Evolutionary conservation across 2,329 filamentous ascomycete genomes (phyloP).

Genomic region (Colletotrichum lentis): DNA sequence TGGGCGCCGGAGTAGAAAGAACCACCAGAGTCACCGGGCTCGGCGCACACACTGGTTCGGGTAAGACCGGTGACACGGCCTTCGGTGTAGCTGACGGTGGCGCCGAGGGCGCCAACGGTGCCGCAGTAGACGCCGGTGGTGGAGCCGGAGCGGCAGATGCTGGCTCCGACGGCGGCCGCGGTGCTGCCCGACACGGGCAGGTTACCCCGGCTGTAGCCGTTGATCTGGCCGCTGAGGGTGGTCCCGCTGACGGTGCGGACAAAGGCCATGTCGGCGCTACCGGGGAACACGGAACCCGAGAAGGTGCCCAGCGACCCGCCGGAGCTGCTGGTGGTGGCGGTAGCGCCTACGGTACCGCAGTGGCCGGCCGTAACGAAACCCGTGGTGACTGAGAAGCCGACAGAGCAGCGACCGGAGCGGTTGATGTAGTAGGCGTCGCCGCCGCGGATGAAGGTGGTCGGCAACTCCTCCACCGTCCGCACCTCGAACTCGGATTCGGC

Average conservation of each 20-base stretch:
- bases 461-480: slow-evolving; percentile 45
- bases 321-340: slow-evolving; percentile 44
- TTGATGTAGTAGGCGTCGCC: slow-evolving; percentile 52
- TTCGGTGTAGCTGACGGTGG: slow-evolving; percentile 50
- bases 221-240: slow-evolving; percentile 46
- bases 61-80: slow-evolving; percentile 52
- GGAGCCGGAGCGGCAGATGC: slow-evolving; percentile 54
- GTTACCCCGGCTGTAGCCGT: slow-evolving; percentile 48
- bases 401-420: slow-evolving; percentile 47
- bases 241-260: slow-evolving; percentile 48
- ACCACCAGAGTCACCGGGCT: slow-evolving; percentile 54
- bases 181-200: slow-evolving; percentile 51
- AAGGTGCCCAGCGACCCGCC: slow-evolving; percentile 49
- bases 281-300: slow-evolving; percentile 50
- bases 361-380: slow-evolving; percentile 53
- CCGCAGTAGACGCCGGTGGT: slow-evolving; percentile 53
- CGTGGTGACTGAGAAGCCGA: slow-evolving; percentile 52
- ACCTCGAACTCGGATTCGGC: slow-evolving; percentile 49
- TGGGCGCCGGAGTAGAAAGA: slow-evolving; percentile 52
- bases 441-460: slow-evolving; percentile 48
- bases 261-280: slow-evolving; percentile 51
- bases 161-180: slow-evolving; percentile 46
- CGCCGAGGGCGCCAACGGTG: slow-evolving; percentile 47
- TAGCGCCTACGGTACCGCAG: slow-evolving; percentile 47
- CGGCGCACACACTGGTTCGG: slow-evolving; percentile 51